Conservation (phyloP, 169 alveolate genomes). For the Neospora caninum region DNA sequence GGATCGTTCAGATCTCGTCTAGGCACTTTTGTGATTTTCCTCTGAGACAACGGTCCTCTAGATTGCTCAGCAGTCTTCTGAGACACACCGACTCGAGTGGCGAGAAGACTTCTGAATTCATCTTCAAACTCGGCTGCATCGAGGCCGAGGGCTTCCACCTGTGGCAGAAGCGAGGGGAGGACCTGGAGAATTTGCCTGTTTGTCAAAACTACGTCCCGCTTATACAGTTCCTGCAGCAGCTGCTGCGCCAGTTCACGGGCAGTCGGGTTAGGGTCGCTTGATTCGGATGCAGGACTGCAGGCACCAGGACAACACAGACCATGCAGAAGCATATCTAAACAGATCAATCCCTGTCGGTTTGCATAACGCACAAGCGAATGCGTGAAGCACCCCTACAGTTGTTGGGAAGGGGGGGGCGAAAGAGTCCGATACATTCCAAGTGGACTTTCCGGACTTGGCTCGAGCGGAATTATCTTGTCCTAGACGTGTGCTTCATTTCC, state of each 20-base stretch:
- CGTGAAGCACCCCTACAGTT: too few species aligned
- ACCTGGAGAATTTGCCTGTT: neutral
- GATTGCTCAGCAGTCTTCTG: neutral
- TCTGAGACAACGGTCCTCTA: neutral
- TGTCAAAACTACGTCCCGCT: neutral
- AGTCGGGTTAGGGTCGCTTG: neutral
- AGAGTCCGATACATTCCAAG: too few species aligned
- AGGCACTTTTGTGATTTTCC: neutral
- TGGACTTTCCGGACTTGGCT: too few species aligned
- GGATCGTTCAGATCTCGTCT: neutral
- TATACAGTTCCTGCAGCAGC: neutral
- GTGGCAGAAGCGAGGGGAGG: conserved; percentile 16
- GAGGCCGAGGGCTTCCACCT: neutral
- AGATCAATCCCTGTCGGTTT: too few species aligned
- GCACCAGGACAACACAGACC: neutral
- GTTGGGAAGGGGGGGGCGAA: too few species aligned
- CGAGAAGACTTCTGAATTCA: neutral
- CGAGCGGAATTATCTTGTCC: too few species aligned
- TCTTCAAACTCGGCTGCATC: conserved; percentile 11
- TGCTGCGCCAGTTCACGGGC: conserved; percentile 31
- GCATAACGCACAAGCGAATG: too few species aligned
- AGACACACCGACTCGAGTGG: neutral
- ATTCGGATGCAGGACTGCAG: neutral
- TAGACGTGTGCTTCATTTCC: too few species aligned
- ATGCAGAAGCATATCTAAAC: neutral